phyloP scores from a whole-genome alignment of 345 rosid species.

The Boechera retrofracta region DNA sequence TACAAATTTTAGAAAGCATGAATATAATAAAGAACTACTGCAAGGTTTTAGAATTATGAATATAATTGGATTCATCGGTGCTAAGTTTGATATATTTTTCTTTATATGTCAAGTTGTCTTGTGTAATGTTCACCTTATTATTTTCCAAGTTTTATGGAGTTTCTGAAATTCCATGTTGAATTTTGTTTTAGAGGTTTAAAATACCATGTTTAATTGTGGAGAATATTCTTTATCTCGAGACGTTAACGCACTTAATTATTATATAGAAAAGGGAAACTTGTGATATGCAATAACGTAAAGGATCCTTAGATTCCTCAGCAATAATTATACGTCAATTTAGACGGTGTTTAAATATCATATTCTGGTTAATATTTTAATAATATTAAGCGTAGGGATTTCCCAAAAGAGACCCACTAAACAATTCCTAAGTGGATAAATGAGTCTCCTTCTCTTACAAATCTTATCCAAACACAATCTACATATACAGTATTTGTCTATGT shows the following conservation, averaged over 20 bases:
- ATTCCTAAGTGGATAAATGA: constrained; percentile 36
- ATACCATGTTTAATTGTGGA: constrained; percentile 27
- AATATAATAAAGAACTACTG: background rate
- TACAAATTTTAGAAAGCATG: background rate
- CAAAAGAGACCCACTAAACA: constrained; percentile 35
- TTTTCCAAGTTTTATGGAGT: background rate
- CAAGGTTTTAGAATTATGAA: background rate
- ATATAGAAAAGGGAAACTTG: constrained; percentile 23
- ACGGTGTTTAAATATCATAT: constrained; percentile 3
- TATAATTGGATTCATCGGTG: background rate
- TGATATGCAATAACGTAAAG: constrained; percentile 29
- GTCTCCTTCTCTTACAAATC: constrained; percentile 38
- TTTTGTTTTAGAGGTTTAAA: constrained; percentile 7
- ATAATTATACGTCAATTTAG: constrained; percentile 32
- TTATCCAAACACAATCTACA: constrained; percentile 41
- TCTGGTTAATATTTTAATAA: background rate
- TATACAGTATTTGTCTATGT: background rate
- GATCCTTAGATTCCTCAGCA: constrained; percentile 26
- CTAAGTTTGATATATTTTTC: background rate
- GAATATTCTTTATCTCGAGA: constrained; percentile 18
- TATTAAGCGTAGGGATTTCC: constrained; percentile 16
- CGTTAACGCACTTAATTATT: background rate
- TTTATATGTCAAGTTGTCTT: background rate
- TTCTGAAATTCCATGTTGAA: constrained; percentile 13
- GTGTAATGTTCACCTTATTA: background rate